Conservation (phyloP, 768 basidiomycete genomes). For the Bullera alba region DNA sequence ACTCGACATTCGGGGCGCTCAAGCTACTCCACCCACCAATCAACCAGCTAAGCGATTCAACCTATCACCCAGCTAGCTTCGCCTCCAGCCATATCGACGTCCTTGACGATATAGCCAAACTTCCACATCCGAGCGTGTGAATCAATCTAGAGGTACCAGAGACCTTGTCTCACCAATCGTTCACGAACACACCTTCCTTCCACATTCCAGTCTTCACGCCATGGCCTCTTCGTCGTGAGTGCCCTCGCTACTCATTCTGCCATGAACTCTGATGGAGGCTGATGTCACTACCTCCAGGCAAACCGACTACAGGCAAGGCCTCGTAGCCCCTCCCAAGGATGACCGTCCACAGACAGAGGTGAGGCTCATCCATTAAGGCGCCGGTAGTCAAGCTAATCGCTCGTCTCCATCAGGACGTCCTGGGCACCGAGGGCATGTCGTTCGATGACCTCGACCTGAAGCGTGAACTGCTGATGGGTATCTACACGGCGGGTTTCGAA, state of each 20-base stretch:
- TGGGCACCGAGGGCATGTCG: slow-evolving; percentile 82
- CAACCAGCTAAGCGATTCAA: too few species aligned
- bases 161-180: not conserved
- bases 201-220: not conserved
- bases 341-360: slow-evolving; percentile 84
- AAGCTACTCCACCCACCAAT: too few species aligned
- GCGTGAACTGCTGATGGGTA: slow-evolving; percentile 97
- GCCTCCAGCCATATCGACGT: too few species aligned
- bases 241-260: not conserved
- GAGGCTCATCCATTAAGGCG: slow-evolving; percentile 2
- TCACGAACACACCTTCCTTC: not conserved
- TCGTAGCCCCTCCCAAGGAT: slow-evolving; percentile 85
- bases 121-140: too few species aligned
- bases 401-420: slow-evolving; percentile 64
- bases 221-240: slow-evolving; percentile 39
- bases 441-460: slow-evolving; percentile 91
- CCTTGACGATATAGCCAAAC: too few species aligned
- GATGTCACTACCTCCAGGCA: not conserved
- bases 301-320: slow-evolving; percentile 62
- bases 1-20: too few species aligned
- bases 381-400: not conserved
- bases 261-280: too few species aligned
- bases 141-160: too few species aligned
- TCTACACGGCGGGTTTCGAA: slow-evolving; percentile 92
- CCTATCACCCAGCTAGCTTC: too few species aligned